phyloP scores from a whole-genome alignment of 371 early-diverging fungal genomes.

The Circinella minor region DNA sequence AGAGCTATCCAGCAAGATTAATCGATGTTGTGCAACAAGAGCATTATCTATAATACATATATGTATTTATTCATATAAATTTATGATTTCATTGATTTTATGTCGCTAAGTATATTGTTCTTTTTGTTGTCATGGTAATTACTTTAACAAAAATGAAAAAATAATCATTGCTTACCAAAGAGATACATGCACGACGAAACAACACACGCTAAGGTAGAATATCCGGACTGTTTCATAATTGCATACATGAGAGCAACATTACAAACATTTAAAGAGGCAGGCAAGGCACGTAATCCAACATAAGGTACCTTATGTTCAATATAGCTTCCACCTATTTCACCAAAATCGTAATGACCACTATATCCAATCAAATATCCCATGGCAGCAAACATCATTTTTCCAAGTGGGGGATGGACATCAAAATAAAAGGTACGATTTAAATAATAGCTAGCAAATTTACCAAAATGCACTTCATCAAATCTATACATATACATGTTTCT shows the following conservation, averaged over 20 bases:
- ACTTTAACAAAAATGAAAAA: conserved; percentile 2
- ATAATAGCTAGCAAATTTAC: conserved; percentile 96
- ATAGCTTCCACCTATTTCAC: conserved; percentile 88
- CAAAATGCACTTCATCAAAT: conserved; percentile 97
- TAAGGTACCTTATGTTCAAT: conserved; percentile 83
- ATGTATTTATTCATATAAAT: background rate
- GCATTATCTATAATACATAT: conserved; percentile 70
- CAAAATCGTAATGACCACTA: conserved; percentile 88
- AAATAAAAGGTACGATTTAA: conserved; percentile 93
- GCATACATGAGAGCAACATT: conserved; percentile 76
- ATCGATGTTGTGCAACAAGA: conserved; percentile 82
- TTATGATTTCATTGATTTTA: too few species aligned
- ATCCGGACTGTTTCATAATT: conserved; percentile 83
- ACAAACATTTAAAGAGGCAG: conserved; percentile 78
- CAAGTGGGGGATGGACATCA: conserved; percentile 99
- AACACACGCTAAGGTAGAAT: conserved; percentile 67
- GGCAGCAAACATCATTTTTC: conserved; percentile 90
- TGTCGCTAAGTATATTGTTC: background rate
- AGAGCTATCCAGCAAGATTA: conserved; percentile 90
- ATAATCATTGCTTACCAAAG: conserved; percentile 60
- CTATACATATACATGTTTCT: conserved; percentile 21
- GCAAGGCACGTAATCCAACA: conserved; percentile 73
- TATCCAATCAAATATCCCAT: conserved; percentile 83
- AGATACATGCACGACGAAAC: conserved; percentile 74
- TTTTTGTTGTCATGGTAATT: too few species aligned